phyloP scores from a whole-genome alignment of 1,284 basidiomycete species.

The Rhodotorula sp. region DNA sequence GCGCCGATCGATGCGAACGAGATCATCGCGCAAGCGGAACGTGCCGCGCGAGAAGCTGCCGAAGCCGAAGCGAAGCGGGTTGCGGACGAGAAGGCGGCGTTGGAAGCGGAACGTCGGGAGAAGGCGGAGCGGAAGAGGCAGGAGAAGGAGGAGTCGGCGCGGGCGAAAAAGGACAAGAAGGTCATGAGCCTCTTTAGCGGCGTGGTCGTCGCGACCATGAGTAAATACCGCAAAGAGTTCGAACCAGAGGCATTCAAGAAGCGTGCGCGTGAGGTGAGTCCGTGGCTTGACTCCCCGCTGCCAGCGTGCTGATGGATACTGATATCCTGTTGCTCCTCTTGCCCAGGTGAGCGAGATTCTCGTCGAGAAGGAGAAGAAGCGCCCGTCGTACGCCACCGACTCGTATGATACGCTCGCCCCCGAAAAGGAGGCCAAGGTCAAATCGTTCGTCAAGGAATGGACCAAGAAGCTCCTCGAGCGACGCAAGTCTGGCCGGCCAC shows the following conservation, averaged over 20 bases:
- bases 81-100: conserved; percentile 26
- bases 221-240: conserved; percentile 76
- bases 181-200: conserved; percentile 79
- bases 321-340: conserved; percentile 1
- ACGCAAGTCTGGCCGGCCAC: conserved; percentile 7
- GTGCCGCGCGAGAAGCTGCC: conserved; percentile 48
- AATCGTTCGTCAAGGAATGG: conserved; percentile 86
- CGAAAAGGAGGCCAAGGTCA: conserved; percentile 86
- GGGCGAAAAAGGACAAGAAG: conserved; percentile 69
- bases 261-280: conserved; percentile 84
- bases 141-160: conserved; percentile 46
- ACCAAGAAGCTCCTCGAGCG: conserved; percentile 42
- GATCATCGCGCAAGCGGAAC: conserved; percentile 50
- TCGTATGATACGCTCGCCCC: conserved; percentile 73
- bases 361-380: conserved; percentile 89
- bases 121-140: conserved; percentile 59
- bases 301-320: background rate
- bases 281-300: conserved; percentile 3
- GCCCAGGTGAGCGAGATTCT: conserved; percentile 71
- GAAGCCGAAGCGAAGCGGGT: conserved; percentile 25
- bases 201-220: conserved; percentile 87
- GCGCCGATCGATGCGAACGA: conserved; percentile 32
- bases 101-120: conserved; percentile 38
- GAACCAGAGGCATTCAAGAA: conserved; percentile 88
- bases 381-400: conserved; percentile 67